Evolutionary conservation across 2,329 filamentous ascomycete species (phyloP).

Genomic region (Davidsoniella virescens): DNA sequence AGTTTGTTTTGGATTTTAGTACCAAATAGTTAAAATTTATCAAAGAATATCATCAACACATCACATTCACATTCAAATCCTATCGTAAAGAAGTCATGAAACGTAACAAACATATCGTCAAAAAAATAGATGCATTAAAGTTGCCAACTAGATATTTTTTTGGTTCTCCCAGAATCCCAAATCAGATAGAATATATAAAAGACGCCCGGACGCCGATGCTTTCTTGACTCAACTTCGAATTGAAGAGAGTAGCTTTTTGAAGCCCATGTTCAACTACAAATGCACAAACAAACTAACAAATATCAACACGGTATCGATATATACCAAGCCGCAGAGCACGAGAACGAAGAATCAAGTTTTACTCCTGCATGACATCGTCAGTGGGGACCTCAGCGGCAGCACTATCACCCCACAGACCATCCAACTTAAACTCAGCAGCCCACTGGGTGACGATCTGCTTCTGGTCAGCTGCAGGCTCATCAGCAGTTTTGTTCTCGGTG

Average conservation of each 20-base stretch:
- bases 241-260: too few relatives aligned
- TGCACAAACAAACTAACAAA: too few relatives aligned
- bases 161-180: slow-evolving; percentile 14
- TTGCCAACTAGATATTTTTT: slow-evolving; percentile 1
- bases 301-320: not conserved
- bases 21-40: too few relatives aligned
- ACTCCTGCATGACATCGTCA: slow-evolving; percentile 37
- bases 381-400: slow-evolving; percentile 17
- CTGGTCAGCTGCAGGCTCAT: slow-evolving; percentile 43
- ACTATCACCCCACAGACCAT: slow-evolving; percentile 60
- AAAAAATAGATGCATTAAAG: slow-evolving; percentile 1
- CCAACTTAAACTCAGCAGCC: slow-evolving; percentile 89
- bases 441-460: slow-evolving; percentile 84
- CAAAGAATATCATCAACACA: not conserved
- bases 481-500: slow-evolving; percentile 23
- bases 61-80: not conserved
- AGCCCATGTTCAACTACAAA: too few relatives aligned
- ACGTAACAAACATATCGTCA: slow-evolving; percentile 3
- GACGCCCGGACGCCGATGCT: slow-evolving; percentile 16
- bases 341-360: slow-evolving; percentile 13
- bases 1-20: too few relatives aligned
- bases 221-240: not conserved
- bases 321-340: slow-evolving; percentile 2
- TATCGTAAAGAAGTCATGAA: not conserved
- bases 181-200: slow-evolving; percentile 13